Base-by-base conservation (phyloP, 2,329 filamentous ascomycete genomes). In the Phyllachora maydis region DNA sequence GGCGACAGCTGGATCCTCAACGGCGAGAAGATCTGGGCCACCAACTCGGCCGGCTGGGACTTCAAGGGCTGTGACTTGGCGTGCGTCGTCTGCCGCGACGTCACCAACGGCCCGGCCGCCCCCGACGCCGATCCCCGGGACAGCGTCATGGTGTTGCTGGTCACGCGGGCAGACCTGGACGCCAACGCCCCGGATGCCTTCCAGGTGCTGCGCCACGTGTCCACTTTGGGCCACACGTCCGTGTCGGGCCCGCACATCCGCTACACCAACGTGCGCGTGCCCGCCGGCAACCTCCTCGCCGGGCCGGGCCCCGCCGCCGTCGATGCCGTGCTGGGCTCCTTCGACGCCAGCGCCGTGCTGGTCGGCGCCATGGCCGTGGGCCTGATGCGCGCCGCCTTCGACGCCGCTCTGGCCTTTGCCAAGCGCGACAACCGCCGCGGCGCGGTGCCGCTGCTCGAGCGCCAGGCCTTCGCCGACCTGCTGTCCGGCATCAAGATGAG, bases 1-100 rank as follows among this genome's bases (percentile, higher is more conserved):
- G 56, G 53, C 0, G 48, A 59, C 17, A 46, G 54, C 20, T 65
- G 54, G 52, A 35, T 64, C 3, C 32, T 65, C 14, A 54, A 53
- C 32, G 60, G 60, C 3, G 59, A 65, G 31, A 63, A 65, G 50
- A 49, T 61, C 18, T 65, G 60, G 59, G 54, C 59, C 8, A 61
- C 58, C 2, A 65, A 63, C 33, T 49, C 45, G 24, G 51, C 46
- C 1, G 59, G 60, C 9, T 65, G 57, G 59, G 59, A 65, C 28
- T 46, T 48, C 19, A 42, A 43, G 24, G 59, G 60, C 7, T 54
- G 57, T 2, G 56, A 63, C 19, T 39, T 66, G 2, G 46, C 52
- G 25, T 64, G 57, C 29, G 46, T 65, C 5, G 52, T 61, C 4
- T 63, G 57, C 35, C 53, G 58, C 8, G 41, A 52, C 19, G 28